A percentile compares a stretch with the other conserved stretches of the same genome.
These are phyloP conservation scores for Pestalotiopsis sp. DNA, from an alignment of 2,329 filamentous ascomycete species.

Conservation along the genomic window DNA sequence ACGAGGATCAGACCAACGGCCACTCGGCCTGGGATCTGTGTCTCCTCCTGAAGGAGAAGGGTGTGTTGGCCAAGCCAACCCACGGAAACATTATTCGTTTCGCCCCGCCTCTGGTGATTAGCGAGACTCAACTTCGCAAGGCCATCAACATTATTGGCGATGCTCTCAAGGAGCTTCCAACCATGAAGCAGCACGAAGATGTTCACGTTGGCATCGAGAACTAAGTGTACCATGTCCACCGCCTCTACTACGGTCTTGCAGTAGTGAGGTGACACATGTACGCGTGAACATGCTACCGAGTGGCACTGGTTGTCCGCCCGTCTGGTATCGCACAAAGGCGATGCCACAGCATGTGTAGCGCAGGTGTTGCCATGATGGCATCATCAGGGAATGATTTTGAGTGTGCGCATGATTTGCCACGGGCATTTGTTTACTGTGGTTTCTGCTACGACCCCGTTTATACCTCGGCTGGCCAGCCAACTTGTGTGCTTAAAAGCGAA, in stretches of 20 bases:
- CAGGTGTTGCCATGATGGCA: not conserved
- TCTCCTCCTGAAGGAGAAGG: constrained; percentile 93
- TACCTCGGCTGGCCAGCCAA: not conserved
- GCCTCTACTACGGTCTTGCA: not conserved
- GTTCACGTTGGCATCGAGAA: constrained; percentile 31
- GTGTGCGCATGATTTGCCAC: not conserved
- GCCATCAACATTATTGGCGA: constrained; percentile 81
- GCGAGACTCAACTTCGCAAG: constrained; percentile 79
- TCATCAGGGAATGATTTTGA: not conserved
- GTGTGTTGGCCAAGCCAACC: constrained; percentile 93
- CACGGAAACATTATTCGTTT: constrained; percentile 98
- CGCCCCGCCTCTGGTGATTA: constrained; percentile 94
- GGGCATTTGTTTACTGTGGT: not conserved
- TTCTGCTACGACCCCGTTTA: not conserved
- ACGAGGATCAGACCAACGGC: constrained; percentile 83
- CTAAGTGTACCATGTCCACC: constrained; percentile 14
- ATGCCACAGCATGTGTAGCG: not conserved
- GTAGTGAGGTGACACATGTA: not conserved
- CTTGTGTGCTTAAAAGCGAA: not conserved
- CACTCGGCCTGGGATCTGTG: constrained; percentile 96
- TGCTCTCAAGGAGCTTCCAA: constrained; percentile 80
- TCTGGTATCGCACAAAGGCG: not conserved
- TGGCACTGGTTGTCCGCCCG: not conserved
- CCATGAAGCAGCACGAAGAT: constrained; percentile 48
- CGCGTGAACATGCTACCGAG: not conserved